Evolutionary conservation across 768 basidiomycete genomes (phyloP).

Genomic region (Hortiboletus campestris): DNA sequence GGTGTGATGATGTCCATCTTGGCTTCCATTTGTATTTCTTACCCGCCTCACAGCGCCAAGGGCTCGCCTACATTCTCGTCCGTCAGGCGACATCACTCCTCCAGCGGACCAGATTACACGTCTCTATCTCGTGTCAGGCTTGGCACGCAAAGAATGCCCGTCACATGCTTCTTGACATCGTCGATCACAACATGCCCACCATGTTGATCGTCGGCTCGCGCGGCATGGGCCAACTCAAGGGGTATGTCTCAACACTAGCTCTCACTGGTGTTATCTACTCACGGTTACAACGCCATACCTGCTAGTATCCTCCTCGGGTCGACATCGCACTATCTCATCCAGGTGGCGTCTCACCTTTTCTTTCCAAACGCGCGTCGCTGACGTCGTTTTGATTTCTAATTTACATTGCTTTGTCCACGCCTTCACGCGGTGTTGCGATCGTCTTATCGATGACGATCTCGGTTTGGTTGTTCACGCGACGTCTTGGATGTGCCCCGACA

Average conservation of each 20-base stretch:
- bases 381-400: not conserved
- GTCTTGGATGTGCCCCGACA: not conserved
- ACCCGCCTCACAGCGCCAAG: constrained; percentile 65
- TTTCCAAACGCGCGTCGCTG: not conserved
- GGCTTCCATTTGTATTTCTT: constrained; percentile 6
- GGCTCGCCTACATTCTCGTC: constrained; percentile 80
- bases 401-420: not conserved
- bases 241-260: constrained; percentile 48
- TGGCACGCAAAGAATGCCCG: constrained; percentile 96
- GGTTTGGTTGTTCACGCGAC: not conserved
- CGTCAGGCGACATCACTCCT: constrained; percentile 87
- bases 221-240: constrained; percentile 82
- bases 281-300: not conserved
- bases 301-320: constrained; percentile 86
- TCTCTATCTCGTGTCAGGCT: constrained; percentile 87
- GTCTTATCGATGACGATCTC: not conserved
- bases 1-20: constrained; percentile 40
- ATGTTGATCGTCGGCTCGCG: constrained; percentile 97
- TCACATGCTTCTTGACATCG: constrained; percentile 89
- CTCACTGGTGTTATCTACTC: not conserved
- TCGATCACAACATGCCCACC: constrained; percentile 81
- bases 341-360: constrained; percentile 41
- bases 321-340: constrained; percentile 91
- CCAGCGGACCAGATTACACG: constrained; percentile 86
- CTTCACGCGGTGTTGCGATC: not conserved